Conservation (phyloP, 768 basidiomycete species). For the Auricularia heimuer region DNA sequence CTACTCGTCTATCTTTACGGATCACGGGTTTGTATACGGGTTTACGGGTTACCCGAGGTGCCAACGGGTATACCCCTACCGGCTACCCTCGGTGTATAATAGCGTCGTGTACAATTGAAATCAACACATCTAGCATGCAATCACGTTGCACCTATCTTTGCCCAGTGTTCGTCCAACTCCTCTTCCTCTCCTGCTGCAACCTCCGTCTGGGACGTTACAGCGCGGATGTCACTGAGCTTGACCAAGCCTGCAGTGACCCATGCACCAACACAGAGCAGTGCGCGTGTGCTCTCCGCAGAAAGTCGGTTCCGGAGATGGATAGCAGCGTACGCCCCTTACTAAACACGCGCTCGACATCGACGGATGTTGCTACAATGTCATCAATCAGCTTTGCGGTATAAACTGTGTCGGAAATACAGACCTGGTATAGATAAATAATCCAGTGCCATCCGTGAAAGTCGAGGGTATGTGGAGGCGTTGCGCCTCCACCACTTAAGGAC, state of each 20-base stretch:
- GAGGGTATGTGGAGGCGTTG: conserved; percentile 13
- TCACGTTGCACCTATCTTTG: too few species aligned
- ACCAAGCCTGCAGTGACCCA: conserved; percentile 24
- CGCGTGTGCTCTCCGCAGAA: conserved; percentile 16
- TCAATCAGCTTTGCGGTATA: not conserved
- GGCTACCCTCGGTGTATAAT: too few species aligned
- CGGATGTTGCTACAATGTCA: conserved; percentile 17
- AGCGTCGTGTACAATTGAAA: too few species aligned
- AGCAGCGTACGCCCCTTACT: conserved; percentile 20
- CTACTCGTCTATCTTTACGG: too few species aligned
- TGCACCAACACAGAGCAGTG: conserved; percentile 23
- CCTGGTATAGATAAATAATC: conserved; percentile 14
- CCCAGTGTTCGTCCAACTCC: too few species aligned
- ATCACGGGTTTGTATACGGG: too few species aligned
- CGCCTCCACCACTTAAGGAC: conserved; percentile 22
- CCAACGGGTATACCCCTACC: too few species aligned
- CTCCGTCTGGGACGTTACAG: conserved; percentile 8
- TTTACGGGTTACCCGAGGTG: too few species aligned
- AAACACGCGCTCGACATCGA: conserved; percentile 21
- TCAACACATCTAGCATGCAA: too few species aligned
- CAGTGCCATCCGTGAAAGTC: conserved; percentile 10
- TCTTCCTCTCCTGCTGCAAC: too few species aligned
- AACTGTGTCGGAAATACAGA: conserved; percentile 4
- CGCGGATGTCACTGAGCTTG: conserved; percentile 17
- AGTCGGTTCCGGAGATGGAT: conserved; percentile 19